Evolutionary conservation across 2,329 filamentous ascomycete genomes (phyloP).

Genomic region (Corniculantispora saksenae): DNA sequence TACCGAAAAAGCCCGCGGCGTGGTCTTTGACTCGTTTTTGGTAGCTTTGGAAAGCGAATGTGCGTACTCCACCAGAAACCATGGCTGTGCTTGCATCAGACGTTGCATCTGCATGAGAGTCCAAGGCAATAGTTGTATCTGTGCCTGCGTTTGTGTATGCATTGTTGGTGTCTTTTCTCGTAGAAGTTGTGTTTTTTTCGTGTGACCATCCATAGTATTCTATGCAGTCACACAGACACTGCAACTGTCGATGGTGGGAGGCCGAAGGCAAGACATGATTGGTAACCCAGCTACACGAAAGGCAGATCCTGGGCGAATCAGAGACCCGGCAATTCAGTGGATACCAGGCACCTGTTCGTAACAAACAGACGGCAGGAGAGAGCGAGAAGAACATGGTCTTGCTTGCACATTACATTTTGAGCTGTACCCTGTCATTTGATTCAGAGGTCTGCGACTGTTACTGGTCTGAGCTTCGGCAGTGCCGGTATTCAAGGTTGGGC

Average conservation of each 20-base stretch:
- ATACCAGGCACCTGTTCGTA: background rate
- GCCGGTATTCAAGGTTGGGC: too few species aligned
- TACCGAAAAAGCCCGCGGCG: background rate
- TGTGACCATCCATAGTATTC: slow-evolving; percentile 3
- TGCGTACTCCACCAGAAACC: background rate
- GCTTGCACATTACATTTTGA: background rate
- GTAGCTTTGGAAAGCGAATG: background rate
- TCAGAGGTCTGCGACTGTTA: background rate
- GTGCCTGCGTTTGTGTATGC: background rate
- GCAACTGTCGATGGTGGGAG: background rate
- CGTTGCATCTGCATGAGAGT: background rate
- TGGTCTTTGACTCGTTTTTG: background rate
- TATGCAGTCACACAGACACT: background rate
- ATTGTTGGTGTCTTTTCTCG: background rate
- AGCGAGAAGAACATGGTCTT: background rate
- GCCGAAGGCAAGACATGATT: background rate
- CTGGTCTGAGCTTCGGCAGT: background rate
- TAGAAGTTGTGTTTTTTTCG: background rate
- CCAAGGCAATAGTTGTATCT: background rate
- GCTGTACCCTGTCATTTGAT: background rate
- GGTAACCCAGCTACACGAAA: background rate
- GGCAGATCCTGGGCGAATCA: background rate
- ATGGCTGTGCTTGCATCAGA: background rate
- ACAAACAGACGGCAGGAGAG: background rate
- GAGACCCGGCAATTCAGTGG: background rate